Conservation (phyloP, 257 asterid species). For the Galeopsis tetrahit region DNA sequence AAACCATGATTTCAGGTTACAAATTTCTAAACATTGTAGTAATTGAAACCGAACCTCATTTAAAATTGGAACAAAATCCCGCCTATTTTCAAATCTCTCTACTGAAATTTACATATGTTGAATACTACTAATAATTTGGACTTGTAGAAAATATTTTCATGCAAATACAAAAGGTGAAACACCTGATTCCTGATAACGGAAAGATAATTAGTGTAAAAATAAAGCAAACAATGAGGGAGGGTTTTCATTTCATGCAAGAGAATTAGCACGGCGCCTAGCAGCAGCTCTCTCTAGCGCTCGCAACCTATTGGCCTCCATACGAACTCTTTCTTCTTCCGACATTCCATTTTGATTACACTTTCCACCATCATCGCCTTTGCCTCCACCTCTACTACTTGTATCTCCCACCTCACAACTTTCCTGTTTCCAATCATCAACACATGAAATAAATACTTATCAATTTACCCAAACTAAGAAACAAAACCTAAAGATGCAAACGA, state of each 20-base stretch:
- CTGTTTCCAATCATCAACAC: constrained; percentile 38
- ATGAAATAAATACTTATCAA: too few relatives aligned
- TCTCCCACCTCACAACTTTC: constrained; percentile 39
- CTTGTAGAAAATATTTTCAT: too few relatives aligned
- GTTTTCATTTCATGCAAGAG: too few relatives aligned
- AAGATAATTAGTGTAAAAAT: background rate
- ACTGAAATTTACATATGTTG: too few relatives aligned
- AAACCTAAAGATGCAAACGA: constrained; percentile 22
- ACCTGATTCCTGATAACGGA: too few relatives aligned
- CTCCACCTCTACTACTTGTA: background rate
- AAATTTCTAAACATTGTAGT: too few relatives aligned
- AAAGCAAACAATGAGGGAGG: background rate
- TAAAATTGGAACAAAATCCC: too few relatives aligned
- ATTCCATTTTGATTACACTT: constrained; percentile 36
- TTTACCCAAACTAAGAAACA: constrained; percentile 5
- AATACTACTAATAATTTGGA: too few relatives aligned
- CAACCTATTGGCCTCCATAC: constrained; percentile 74
- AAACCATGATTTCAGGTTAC: too few relatives aligned
- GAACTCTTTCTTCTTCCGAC: constrained; percentile 75
- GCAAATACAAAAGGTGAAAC: too few relatives aligned
- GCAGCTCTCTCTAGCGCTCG: constrained; percentile 85
- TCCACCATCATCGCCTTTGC: constrained; percentile 16
- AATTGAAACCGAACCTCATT: too few relatives aligned
- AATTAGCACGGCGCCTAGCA: constrained; percentile 46
- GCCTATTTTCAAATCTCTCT: too few relatives aligned